Evolutionary conservation across 1,284 basidiomycete genomes (phyloP), one percentile per base, ranked within the genome.

Genomic region (Ustilago sp.): DNA sequence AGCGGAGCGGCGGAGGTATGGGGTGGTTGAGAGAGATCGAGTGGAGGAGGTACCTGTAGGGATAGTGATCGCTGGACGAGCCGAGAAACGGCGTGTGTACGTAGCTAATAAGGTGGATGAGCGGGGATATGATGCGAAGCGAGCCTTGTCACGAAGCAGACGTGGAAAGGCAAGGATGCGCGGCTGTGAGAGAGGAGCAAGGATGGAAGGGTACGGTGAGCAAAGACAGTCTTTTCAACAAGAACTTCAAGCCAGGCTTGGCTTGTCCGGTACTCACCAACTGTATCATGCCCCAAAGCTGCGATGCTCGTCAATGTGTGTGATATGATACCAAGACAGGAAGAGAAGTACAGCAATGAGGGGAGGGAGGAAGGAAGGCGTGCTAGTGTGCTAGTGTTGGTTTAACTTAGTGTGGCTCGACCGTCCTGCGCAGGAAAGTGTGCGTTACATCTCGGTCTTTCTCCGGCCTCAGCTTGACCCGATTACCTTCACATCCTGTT

Each of bases 281-380:
- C 36, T 61, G 68, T 59, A 70, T 60, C 68, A 70, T 70, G 68
- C 68, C 68, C 68, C 62, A 64, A 63, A 70, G 68, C 58, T 60
- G 45, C 68, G 38, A 50, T 58, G 38, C 38, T 55, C 11, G 48
- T 43, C 28, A 41, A 11, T 2, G 19, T 28, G 19, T n/a, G 19
- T 6, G 8, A 23, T 48, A 61, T 47, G 35, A 38, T 55, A 32
- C 47, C 41, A 35, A 52, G 41, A 47, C 36, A 39, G 31, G 28
- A n/a, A 36, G 17, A 43, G n/a, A 45, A 15, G 57, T 19, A 0
- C 13, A 8, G 1, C 32, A 36, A 15, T 31, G 39, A 34, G 28
- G 23, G 31, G 48, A 17, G 15, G 48, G 38, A 39, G 38, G 38
- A 39, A 50, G 31, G 5, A 17, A 23, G 8, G 45, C 19, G 9